Base-by-base conservation (phyloP, 805 yeast genomes). In the Metschnikowia aberdeeniae region DNA sequence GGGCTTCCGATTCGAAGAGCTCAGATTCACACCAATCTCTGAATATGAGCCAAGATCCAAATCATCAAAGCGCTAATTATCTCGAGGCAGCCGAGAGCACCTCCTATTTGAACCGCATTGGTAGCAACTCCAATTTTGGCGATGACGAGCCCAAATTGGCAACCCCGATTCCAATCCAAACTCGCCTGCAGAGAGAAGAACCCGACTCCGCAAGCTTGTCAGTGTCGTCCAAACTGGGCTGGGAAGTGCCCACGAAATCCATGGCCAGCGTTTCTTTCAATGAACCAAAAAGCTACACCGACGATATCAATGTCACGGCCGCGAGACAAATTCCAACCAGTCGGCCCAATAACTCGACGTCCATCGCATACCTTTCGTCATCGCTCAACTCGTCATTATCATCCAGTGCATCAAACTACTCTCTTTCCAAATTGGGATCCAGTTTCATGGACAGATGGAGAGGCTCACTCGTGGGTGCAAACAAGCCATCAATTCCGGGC, bases 401-500 rank as follows among this genome's bases (percentile, higher is more conserved):
- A 6, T 67, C 72, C 1, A 53, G 55, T 38, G 63, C 69, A 1
- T 67, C 72, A 3, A 67, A 66, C 42, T 70, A 65, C 50, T 70
- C 75, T 1, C 53, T 71, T 19, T 60, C 71, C 4, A 68, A 70
- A 44, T 46, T 70, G 22, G 75, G 76, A 1, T 66, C 72, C 20
- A 66, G 75, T 40, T 70, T 73, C 47, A 53, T 73, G 52, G 78
- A 73, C 8, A 71, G 68, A 51, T 73, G 78, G 77, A 64, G 63
- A 45, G 60, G 59, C 43, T 63, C 72, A 1, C 59, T 67, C 29
- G 56, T 46, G 36, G 53, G 54, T 22, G 26, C 46, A 6, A 38
- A 33, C 32, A 47, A 38, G 26, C 19, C 34, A 9, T 43, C 37
- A 11, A 45, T 30, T 28, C 28, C 35, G 5, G 42, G 32, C 31